Base-by-base conservation (phyloP, 208 protist genomes). In the Herpetomonas muscarum region DNA sequence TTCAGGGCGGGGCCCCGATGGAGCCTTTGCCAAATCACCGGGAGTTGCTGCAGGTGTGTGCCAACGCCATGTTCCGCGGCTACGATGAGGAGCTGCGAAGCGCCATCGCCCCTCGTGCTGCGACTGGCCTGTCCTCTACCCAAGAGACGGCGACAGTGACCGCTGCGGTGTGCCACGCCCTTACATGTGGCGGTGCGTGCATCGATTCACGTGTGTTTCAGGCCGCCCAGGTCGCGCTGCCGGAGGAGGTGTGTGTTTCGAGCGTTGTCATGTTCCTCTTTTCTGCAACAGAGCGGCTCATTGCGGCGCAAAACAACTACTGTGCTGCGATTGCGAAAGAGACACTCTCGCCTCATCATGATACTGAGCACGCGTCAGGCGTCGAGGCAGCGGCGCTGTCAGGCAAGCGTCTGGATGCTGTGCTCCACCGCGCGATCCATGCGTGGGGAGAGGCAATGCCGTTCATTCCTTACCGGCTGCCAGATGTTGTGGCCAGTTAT, bases 281-380 rank as follows among this genome's bases (percentile, higher is more conserved):
- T 36, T 70, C 75, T 48, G 59, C 73, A 50, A 91, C 81, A 17
- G 76, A 85, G 53, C 19, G 60, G 1, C 46, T 83, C 0, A 61
- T 91, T n/a, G 72, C 77, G 1, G 79, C 80, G 13, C 68, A 79
- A 39, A 74, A 87, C 46, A 89, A 87, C 61, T 89, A 87, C 63
- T 64, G 78, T 4, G 58, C 76, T 4, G 76, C 79, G 28, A 24
- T 81, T 21, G 36, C 60, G 12, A 67, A 67, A 32, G 17, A 26
- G 3, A 1, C 10, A 6, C 41, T 79, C 4, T 1, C 69, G 22
- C 5, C 28, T 21, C 53, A 36, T 3, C 26, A 3, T 0, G 56
- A 54, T 12, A 17, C 21, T 0, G 48, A 57, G 26, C 19, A 22
- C 9, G 31, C 22, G 22, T 32, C 45, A 21, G 37, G 42, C n/a